Evolutionary conservation across 2,329 filamentous ascomycete species (phyloP), one percentile per base, ranked within the genome.

Genomic region (Ceratocystis ficicola): DNA sequence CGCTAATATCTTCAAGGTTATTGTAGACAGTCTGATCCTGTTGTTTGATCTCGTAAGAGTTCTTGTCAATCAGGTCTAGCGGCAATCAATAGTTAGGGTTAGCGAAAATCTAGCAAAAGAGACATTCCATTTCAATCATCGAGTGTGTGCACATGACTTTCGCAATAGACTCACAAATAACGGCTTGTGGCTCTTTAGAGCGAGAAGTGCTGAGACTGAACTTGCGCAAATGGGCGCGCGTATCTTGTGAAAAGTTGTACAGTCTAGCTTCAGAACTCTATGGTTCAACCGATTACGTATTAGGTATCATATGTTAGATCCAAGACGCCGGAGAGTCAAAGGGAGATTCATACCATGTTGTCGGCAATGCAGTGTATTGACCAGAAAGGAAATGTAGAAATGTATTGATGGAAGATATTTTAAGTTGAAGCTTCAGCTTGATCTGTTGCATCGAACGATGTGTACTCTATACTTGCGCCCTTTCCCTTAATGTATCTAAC

Each of bases 171-270:
- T 77, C 88, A 97, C 94, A 97, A 71, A 99, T 95, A 69, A 95
- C 86, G 68, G 92, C 94, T 78, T 96, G 90, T 0, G 92, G 88
- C 60, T 87, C 86, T 74, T 87, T 93, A 64, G 90, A 86, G 70
- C 94, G 82, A 44, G 92, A 96, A 1, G 94, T 97, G 30, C 87
- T 85, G 32, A 99, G 82, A 63, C 94, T 89, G 79, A 99, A 99
- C 77, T 96, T 97, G 76, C 90, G 88, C 70, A 99, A 84, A 73
- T 92, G 87, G 70, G 91, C 86, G 77, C 88, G 94, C 59, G 90
- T 96, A 77, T 94, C 90, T 69, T 86, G 83, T 41, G 91, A 95
- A 83, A 97, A 95, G 68, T 89, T 90, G 79, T 96, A 97, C 69
- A 97, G 83, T 71, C 91, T 83, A 69, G 90, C 86, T 80, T 96